These are phyloP conservation scores for Grosmannia penicillata DNA, from an alignment of 2,329 filamentous ascomycete genomes.

Conservation along the genomic window DNA sequence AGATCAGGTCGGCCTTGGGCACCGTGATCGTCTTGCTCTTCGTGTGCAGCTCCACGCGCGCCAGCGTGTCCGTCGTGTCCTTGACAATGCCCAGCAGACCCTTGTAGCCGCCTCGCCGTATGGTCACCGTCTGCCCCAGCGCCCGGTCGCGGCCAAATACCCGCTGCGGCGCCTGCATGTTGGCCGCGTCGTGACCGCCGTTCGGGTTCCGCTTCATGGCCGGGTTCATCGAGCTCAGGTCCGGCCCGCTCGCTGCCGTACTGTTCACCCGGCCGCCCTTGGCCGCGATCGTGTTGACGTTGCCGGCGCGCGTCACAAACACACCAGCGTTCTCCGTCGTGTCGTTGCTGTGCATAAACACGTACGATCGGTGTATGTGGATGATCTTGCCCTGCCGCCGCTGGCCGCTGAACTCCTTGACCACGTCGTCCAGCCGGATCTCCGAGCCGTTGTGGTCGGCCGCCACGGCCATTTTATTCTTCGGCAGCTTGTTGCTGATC, in stretches of 20 bases:
- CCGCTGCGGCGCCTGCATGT: slow-evolving; percentile 53
- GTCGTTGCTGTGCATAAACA: slow-evolving; percentile 77
- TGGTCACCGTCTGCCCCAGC: slow-evolving; percentile 81
- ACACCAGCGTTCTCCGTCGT: slow-evolving; percentile 78
- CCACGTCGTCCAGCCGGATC: slow-evolving; percentile 79
- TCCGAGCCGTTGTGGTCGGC: slow-evolving; percentile 89
- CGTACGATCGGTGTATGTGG: slow-evolving; percentile 83
- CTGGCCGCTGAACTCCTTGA: slow-evolving; percentile 81
- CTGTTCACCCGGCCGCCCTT: slow-evolving; percentile 71
- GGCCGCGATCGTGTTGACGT: slow-evolving; percentile 81
- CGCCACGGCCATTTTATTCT: slow-evolving; percentile 71
- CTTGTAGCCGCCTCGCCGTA: slow-evolving; percentile 80
- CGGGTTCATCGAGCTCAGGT: slow-evolving; percentile 85
- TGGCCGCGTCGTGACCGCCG: slow-evolving; percentile 33
- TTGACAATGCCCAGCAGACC: slow-evolving; percentile 90
- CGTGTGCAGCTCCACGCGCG: slow-evolving; percentile 83
- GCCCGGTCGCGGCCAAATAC: slow-evolving; percentile 68
- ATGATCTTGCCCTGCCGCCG: slow-evolving; percentile 76
- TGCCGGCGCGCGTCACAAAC: slow-evolving; percentile 73
- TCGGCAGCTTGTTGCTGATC: slow-evolving; percentile 76
- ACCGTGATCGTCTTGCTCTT: slow-evolving; percentile 86
- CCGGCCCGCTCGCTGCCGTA: slow-evolving; percentile 42
- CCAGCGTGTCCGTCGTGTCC: slow-evolving; percentile 74
- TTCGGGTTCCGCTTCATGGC: slow-evolving; percentile 59
- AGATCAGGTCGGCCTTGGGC: slow-evolving; percentile 63